A percentile compares a stretch with the other conserved stretches of the same genome.
Evolutionary conservation across 2,329 filamentous ascomycete species (phyloP).

Genomic region (Epichloe bromicola): DNA sequence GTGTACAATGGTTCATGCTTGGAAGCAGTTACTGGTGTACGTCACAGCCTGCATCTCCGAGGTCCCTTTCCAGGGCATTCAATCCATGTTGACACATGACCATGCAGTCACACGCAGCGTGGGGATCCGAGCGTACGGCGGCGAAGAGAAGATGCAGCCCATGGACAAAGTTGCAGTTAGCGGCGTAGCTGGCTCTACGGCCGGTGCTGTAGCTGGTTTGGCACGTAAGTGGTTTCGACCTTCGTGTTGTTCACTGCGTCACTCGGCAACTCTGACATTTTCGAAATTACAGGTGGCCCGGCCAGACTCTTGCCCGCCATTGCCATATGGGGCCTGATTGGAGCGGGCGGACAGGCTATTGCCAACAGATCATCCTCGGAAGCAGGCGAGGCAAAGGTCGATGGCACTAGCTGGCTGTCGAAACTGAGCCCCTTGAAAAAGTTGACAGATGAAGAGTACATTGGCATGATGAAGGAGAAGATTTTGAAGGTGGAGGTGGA

Average conservation of each 20-base stretch:
- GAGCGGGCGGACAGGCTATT: conserved; percentile 26
- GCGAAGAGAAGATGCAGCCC: conserved; percentile 38
- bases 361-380: conserved; percentile 18
- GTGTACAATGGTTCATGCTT: conserved; percentile 69
- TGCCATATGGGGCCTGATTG: conserved; percentile 32
- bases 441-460: conserved; percentile 62
- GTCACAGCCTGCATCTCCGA: conserved; percentile 13
- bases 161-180: conserved; percentile 54
- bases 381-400: conserved; percentile 21
- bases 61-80: not conserved
- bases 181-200: conserved; percentile 55
- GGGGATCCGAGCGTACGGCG: conserved; percentile 34
- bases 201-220: conserved; percentile 47
- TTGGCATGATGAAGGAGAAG: conserved; percentile 56
- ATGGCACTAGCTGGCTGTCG: conserved; percentile 32
- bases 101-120: conserved; percentile 33
- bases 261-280: not conserved
- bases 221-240: conserved; percentile 30
- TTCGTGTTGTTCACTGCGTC: not conserved
- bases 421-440: conserved; percentile 60
- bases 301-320: conserved; percentile 39
- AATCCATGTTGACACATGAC: not conserved
- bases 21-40: conserved; percentile 66
- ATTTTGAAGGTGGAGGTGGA: conserved; percentile 59
- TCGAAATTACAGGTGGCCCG: conserved; percentile 30